Percentiles rank a stretch among this genome's conserved stretches.
These are phyloP conservation scores for Suhomyces xylopsoci DNA, from an alignment of 805 yeast species.

Conservation along the genomic window DNA sequence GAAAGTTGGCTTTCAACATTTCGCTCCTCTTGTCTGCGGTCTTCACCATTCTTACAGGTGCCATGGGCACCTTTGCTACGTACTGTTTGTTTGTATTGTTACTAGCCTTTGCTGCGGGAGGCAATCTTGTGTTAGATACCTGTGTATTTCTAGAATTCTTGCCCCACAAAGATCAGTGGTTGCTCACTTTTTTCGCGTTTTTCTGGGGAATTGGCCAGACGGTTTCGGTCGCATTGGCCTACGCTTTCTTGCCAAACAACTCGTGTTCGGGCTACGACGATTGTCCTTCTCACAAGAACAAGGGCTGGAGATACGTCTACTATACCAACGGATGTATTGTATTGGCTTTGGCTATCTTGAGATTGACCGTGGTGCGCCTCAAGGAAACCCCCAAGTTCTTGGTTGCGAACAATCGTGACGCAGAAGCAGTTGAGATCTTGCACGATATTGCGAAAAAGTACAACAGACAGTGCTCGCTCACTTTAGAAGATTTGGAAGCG, in stretches of 20 bases:
- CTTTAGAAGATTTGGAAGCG: slow-evolving; percentile 19
- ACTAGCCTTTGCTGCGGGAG: slow-evolving; percentile 50
- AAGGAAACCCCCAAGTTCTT: slow-evolving; percentile 58
- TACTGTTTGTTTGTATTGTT: slow-evolving; percentile 49
- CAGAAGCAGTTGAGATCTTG: slow-evolving; percentile 43
- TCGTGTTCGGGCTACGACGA: slow-evolving; percentile 41
- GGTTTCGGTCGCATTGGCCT: slow-evolving; percentile 48
- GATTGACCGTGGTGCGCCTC: slow-evolving; percentile 35
- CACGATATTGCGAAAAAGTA: slow-evolving; percentile 40
- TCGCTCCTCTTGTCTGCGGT: slow-evolving; percentile 48
- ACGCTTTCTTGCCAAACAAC: slow-evolving; percentile 53
- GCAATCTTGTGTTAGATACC: slow-evolving; percentile 55
- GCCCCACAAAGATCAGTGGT: slow-evolving; percentile 50
- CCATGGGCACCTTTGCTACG: slow-evolving; percentile 47
- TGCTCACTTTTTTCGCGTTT: slow-evolving; percentile 45
- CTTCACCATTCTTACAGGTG: slow-evolving; percentile 55
- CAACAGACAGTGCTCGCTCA: slow-evolving; percentile 18
- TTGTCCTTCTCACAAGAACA: slow-evolving; percentile 47
- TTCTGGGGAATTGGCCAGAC: slow-evolving; percentile 50
- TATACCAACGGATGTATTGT: slow-evolving; percentile 50
- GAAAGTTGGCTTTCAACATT: slow-evolving; percentile 20
- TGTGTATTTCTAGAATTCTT: slow-evolving; percentile 52
- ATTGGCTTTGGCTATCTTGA: slow-evolving; percentile 27
- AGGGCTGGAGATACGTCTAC: slow-evolving; percentile 60
- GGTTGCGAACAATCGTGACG: slow-evolving; percentile 51